These are phyloP conservation scores for Tuber aestivum DNA, from an alignment of 495 filamentous ascomycete species.

Conservation along the genomic window DNA sequence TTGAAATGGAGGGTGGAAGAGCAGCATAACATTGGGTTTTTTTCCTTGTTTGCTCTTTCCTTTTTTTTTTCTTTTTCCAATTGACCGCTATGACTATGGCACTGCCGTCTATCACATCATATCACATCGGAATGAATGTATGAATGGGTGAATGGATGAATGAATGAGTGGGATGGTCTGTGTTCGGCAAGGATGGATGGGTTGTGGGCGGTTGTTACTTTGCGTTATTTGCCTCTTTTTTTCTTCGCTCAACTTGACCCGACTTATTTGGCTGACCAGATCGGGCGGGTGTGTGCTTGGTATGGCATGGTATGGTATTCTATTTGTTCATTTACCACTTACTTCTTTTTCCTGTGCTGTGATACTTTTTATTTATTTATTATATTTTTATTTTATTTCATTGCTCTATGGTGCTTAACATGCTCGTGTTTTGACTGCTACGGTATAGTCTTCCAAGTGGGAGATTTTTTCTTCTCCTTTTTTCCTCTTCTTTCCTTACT, in stretches of 20 bases:
- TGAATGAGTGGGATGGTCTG: neutral
- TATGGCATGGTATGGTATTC: neutral
- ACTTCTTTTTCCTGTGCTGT: neutral
- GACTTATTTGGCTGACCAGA: neutral
- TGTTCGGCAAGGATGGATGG: neutral
- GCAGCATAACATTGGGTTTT: constrained; percentile 12
- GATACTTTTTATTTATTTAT: neutral
- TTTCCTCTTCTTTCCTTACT: constrained; percentile 8
- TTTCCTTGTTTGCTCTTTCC: constrained; percentile 19
- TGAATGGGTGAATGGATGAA: neutral
- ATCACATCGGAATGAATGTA: neutral
- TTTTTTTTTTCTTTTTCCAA: constrained; percentile 11
- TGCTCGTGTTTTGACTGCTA: neutral
- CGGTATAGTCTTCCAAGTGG: neutral
- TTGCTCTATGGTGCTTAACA: neutral
- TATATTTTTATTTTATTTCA: neutral
- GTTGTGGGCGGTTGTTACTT: neutral
- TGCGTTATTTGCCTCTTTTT: neutral
- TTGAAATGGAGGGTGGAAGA: constrained; percentile 12
- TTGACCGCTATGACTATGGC: neutral
- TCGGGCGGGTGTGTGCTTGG: neutral
- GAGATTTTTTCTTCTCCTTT: constrained; percentile 11
- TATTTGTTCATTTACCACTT: neutral
- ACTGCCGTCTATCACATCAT: neutral
- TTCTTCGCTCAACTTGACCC: neutral